Base-by-base conservation (phyloP, 768 basidiomycete genomes). In the Chalciporus sphaerocephalus region DNA sequence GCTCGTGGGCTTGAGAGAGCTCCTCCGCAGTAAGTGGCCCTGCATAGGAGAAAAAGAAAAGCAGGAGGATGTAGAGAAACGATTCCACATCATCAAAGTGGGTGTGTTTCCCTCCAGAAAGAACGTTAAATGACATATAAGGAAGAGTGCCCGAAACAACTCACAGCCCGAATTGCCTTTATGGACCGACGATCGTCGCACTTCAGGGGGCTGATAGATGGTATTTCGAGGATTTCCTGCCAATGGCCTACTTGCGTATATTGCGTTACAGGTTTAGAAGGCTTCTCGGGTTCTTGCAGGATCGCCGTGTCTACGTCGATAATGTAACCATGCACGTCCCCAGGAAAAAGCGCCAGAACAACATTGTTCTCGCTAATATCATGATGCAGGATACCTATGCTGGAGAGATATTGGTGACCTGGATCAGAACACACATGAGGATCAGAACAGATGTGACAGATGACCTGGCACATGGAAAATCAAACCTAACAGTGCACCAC, bases 311-410 rank as follows among this genome's bases (percentile, higher is more conserved):
- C 64, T 3, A 68, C 40, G 40, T 67, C 68, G 16, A 54, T 66
- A 38, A 68, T 16, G 34, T 64, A 68, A 1, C 64, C 67, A 25
- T 51, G 15, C 27, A 46, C 48, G 2, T 34, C 51, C 32, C 44
- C 44, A n/a, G 42, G 46, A 12, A n/a, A 35, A 22, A 20, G 41
- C 2, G 52, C 49, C 3, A 69, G 61, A n/a, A 69, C 57, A 6
- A 71, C 52, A 37, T 68, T 69, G 11, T 67, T 66, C 22, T 59
- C 57, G 47, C 64, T 69, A 40, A 69, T 50, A 38, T 70, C 63
- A 4, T 63, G 52, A 28, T 69, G 66, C 3, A 68, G 40, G 32
- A 71, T 56, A 0, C 57, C 59, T 7, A 48, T 44, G 0, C 13
- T 24, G 3, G 44, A 49, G 1, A 60, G 49, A 35, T 32, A 53